phyloP scores from a whole-genome alignment of 2,329 filamentous ascomycete species.

The Bipolaris cookei region DNA sequence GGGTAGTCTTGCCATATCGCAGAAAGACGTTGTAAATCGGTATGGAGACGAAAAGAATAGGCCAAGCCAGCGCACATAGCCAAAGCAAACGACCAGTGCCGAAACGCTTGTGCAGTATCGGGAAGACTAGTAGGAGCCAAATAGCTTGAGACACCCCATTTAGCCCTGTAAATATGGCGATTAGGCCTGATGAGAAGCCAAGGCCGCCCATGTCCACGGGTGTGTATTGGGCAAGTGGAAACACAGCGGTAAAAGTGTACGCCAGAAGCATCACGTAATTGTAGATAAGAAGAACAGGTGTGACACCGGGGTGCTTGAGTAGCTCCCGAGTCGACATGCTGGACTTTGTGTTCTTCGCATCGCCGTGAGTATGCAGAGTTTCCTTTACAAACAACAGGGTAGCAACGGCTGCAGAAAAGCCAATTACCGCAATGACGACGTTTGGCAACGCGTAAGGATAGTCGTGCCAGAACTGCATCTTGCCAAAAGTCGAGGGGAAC shows the following conservation, averaged over 20 bases:
- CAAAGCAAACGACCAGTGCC: conserved; percentile 72
- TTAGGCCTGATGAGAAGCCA: conserved; percentile 66
- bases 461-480: conserved; percentile 63
- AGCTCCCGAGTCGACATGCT: conserved; percentile 61
- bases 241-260: conserved; percentile 72
- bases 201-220: conserved; percentile 67
- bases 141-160: conserved; percentile 70
- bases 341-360: conserved; percentile 28
- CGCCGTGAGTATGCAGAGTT: conserved; percentile 42
- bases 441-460: conserved; percentile 72
- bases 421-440: conserved; percentile 63
- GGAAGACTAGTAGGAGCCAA: conserved; percentile 76
- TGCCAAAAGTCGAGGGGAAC: conserved; percentile 65
- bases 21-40: conserved; percentile 66
- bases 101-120: conserved; percentile 67
- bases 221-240: conserved; percentile 73
- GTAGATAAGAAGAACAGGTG: conserved; percentile 69
- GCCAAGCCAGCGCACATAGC: conserved; percentile 64
- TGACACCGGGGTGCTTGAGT: conserved; percentile 68
- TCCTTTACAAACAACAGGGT: conserved; percentile 67
- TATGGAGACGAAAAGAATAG: conserved; percentile 64
- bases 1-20: conserved; percentile 49
- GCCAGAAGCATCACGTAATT: conserved; percentile 71
- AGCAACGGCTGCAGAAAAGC: conserved; percentile 60
- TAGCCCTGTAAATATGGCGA: conserved; percentile 69